Evolutionary conservation across 768 basidiomycete genomes (phyloP).

Genomic region (Sistotremastrum suecicum): DNA sequence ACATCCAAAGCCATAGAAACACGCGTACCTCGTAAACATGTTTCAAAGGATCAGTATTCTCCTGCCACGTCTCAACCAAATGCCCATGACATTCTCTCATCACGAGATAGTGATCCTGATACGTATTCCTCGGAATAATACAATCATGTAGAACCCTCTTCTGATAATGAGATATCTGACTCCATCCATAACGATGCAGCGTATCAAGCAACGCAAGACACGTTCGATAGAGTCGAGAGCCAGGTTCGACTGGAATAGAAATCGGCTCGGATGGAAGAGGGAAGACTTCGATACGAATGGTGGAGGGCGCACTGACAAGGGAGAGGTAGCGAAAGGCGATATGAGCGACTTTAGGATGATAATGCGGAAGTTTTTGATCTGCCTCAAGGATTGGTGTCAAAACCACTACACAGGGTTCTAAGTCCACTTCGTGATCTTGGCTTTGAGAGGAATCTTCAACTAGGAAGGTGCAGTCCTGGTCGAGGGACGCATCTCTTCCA

Average conservation of each 20-base stretch:
- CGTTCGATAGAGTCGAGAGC: conserved; percentile 66
- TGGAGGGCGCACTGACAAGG: conserved; percentile 13
- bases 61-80: conserved; percentile 61
- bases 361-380: conserved; percentile 57
- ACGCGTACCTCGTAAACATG: conserved; percentile 72
- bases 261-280: conserved; percentile 31
- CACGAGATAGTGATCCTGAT: conserved; percentile 82
- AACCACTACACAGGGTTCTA: conserved; percentile 13
- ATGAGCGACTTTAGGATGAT: conserved; percentile 72
- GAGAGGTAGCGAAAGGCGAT: conserved; percentile 67
- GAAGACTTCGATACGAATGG: conserved; percentile 43
- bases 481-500: conserved; percentile 53
- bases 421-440: background rate
- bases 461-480: conserved; percentile 73
- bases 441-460: conserved; percentile 5
- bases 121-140: conserved; percentile 57
- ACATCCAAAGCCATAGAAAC: background rate
- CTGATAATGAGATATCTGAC: conserved; percentile 64
- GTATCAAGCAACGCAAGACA: conserved; percentile 69
- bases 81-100: conserved; percentile 79
- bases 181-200: conserved; percentile 82
- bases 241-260: conserved; percentile 28
- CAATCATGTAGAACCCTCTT: conserved; percentile 81
- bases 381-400: conserved; percentile 20
- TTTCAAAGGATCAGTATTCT: conserved; percentile 75